Percentiles rank a stretch among this genome's conserved stretches.
phyloP scores from a whole-genome alignment of 75 land plant genomes.

The Pinus albicaulis region DNA sequence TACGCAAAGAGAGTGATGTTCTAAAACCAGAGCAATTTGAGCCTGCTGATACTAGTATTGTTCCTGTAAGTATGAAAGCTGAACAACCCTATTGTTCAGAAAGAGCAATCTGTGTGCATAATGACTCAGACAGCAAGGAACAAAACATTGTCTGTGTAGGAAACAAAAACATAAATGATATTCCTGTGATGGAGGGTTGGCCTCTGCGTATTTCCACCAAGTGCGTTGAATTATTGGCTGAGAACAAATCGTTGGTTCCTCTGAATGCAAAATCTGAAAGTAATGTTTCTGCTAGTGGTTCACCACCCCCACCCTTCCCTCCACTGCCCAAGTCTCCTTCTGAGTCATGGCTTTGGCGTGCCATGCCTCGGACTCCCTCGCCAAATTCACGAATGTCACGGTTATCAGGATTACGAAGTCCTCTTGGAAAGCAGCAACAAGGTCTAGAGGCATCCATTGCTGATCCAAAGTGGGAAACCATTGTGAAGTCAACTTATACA shows the following conservation, averaged over 20 bases:
- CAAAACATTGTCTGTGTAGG: background rate
- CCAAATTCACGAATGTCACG: constrained; percentile 16
- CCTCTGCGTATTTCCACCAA: constrained; percentile 12
- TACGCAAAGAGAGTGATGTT: background rate
- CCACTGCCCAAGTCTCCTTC: constrained; percentile 46
- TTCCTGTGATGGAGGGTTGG: constrained; percentile 9
- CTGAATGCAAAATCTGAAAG: background rate
- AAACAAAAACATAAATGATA: background rate
- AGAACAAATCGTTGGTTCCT: background rate
- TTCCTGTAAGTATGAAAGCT: background rate
- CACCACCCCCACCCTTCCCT: constrained; percentile 1
- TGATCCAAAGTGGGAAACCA: constrained; percentile 20
- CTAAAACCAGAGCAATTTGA: background rate
- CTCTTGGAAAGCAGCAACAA: constrained; percentile 12
- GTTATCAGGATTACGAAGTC: constrained; percentile 8
- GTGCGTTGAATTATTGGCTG: background rate
- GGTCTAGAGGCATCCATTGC: background rate
- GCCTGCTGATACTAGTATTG: background rate
- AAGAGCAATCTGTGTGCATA: background rate
- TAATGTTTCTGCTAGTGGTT: background rate
- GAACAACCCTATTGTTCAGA: constrained; percentile 1
- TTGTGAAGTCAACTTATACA: constrained; percentile 16
- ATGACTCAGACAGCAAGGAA: background rate
- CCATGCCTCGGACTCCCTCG: constrained; percentile 24
- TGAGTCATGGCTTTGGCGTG: constrained; percentile 65